These are phyloP conservation scores for Soucietia sequanensis DNA, from an alignment of 805 yeast genomes.

Conservation along the genomic window DNA sequence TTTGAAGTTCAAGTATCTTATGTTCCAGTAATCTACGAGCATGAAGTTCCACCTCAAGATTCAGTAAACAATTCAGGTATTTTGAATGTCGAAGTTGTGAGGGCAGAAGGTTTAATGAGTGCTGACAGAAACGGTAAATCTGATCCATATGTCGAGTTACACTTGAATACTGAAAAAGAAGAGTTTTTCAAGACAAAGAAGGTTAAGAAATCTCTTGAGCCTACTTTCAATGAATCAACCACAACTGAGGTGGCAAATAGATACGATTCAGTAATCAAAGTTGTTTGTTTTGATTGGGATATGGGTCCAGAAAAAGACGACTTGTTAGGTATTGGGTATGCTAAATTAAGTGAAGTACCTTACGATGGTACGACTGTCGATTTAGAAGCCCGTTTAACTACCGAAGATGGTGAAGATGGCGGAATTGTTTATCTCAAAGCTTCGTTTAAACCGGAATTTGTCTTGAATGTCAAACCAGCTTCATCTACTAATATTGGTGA, in stretches of 20 bases:
- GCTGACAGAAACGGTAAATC: constrained; percentile 93
- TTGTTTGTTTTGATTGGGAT: constrained; percentile 86
- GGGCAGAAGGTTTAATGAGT: constrained; percentile 69
- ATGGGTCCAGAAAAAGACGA: constrained; percentile 87
- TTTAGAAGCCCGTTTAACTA: constrained; percentile 50
- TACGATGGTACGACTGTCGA: constrained; percentile 49
- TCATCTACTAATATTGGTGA: constrained; percentile 41
- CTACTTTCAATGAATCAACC: constrained; percentile 81
- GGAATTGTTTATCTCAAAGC: constrained; percentile 65
- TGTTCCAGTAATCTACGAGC: constrained; percentile 65
- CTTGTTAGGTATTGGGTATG: constrained; percentile 61
- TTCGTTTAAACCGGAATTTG: constrained; percentile 69
- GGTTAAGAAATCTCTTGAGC: constrained; percentile 82
- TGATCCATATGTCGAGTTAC: constrained; percentile 82
- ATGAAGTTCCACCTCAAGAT: constrained; percentile 70
- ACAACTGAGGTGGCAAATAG: constrained; percentile 58
- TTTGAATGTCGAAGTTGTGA: constrained; percentile 56
- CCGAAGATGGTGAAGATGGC: constrained; percentile 51
- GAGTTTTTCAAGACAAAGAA: constrained; percentile 71
- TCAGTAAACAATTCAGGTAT: constrained; percentile 73
- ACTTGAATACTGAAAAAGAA: constrained; percentile 59
- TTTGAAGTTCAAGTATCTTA: constrained; percentile 66
- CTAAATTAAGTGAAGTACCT: constrained; percentile 55
- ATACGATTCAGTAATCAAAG: constrained; percentile 54
- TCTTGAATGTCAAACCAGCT: constrained; percentile 45